Evolutionary conservation across 495 filamentous ascomycete genomes (phyloP).

Genomic region (Penicillium turbatum): DNA sequence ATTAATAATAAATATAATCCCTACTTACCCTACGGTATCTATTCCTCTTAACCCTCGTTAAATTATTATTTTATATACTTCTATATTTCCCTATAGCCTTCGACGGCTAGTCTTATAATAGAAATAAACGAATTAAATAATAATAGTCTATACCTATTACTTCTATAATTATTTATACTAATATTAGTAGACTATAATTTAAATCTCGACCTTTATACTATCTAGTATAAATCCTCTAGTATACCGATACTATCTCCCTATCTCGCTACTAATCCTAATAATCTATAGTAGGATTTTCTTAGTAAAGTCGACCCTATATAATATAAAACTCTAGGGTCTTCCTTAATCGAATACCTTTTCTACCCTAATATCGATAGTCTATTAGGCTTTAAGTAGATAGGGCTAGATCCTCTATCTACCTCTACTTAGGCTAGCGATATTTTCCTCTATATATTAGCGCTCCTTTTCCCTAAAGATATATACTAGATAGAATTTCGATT

Average conservation of each 20-base stretch:
- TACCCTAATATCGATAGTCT: background rate
- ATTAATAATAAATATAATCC: too few species aligned
- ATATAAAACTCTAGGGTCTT: background rate
- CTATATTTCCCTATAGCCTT: too few species aligned
- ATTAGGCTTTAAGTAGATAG: background rate
- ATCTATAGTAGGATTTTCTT: background rate
- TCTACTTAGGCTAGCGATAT: background rate
- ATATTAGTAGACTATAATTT: too few species aligned
- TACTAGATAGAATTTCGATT: too few species aligned
- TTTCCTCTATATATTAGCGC: background rate
- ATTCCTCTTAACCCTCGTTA: too few species aligned
- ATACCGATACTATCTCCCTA: background rate
- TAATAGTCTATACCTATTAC: too few species aligned
- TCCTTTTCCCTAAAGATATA: background rate
- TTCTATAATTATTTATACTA: too few species aligned
- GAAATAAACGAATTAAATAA: too few species aligned
- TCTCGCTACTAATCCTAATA: background rate
- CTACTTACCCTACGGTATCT: too few species aligned
- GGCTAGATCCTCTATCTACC: background rate
- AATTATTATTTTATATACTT: too few species aligned
- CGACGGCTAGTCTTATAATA: too few species aligned
- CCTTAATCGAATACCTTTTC: too few species aligned
- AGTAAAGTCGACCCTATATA: background rate
- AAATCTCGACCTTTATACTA: background rate
- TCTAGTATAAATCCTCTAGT: background rate